Conservation (phyloP, 2,329 filamentous ascomycete species). For the Aspergillus persii region DNA sequence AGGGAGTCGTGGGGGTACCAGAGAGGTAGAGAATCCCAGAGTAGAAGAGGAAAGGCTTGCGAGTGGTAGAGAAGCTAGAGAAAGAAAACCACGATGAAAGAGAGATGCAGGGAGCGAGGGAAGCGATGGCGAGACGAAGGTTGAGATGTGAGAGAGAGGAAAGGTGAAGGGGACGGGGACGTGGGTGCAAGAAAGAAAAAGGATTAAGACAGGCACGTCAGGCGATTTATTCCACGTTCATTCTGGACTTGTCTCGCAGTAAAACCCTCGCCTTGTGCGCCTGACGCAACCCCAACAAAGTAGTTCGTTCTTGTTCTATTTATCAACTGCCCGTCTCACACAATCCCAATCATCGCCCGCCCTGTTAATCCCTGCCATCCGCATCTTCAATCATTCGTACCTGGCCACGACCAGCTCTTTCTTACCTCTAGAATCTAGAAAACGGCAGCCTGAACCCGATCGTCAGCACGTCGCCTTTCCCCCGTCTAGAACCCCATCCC, state of each 20-base stretch:
- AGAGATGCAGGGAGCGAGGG: no score
- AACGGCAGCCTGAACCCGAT: slow-evolving; percentile 42
- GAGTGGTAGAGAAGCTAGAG: no score
- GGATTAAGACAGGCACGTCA: neutral
- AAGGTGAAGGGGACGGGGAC: neutral
- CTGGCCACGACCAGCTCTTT: neutral
- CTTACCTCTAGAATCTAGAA: slow-evolving; percentile 39
- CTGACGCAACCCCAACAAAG: neutral
- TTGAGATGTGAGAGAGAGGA: no score
- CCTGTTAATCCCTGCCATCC: neutral
- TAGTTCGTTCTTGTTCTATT: neutral
- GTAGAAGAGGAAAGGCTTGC: no score
- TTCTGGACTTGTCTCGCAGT: neutral
- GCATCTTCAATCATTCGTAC: neutral
- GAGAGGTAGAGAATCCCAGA: no score
- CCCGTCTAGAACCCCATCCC: no score
- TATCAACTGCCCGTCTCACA: neutral
- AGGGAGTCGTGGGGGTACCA: no score
- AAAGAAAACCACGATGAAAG: no score
- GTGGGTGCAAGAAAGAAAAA: no score
- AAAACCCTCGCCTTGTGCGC: neutral
- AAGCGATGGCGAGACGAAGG: neutral
- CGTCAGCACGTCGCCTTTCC: slow-evolving; percentile 10
- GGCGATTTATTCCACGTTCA: neutral
- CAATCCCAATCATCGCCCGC: neutral